Percentiles rank a stretch among this genome's conserved stretches.
These are phyloP conservation scores for Fusarium clavum DNA, from an alignment of 2,329 filamentous ascomycete genomes.

Conservation along the genomic window DNA sequence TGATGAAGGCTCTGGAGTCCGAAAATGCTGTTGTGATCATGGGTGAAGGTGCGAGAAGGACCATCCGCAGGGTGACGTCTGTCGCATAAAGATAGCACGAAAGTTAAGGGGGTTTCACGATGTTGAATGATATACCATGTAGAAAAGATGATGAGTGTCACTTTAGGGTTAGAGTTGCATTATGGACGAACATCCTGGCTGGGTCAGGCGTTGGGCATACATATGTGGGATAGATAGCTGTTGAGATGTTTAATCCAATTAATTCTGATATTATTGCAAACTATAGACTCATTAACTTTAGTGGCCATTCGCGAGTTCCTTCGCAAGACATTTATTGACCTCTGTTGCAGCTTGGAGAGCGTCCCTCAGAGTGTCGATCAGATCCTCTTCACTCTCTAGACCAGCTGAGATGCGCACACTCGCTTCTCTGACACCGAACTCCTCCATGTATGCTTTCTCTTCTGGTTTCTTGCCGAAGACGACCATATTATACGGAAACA, in stretches of 20 bases:
- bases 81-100: conserved; percentile 24
- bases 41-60: conserved; percentile 87
- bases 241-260: conserved; percentile 22
- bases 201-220: conserved; percentile 43
- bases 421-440: conserved; percentile 54
- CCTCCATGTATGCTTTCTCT: conserved; percentile 52
- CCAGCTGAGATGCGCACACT: conserved; percentile 62
- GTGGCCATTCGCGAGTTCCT: neutral
- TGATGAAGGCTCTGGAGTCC: conserved; percentile 81
- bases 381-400: conserved; percentile 57
- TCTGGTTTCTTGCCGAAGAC: conserved; percentile 56
- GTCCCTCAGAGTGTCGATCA: conserved; percentile 55
- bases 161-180: conserved; percentile 18
- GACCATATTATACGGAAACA: conserved; percentile 60
- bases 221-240: conserved; percentile 35
- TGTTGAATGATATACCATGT: conserved; percentile 45
- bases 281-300: neutral
- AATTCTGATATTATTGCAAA: conserved; percentile 12
- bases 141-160: conserved; percentile 24
- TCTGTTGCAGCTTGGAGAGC: conserved; percentile 48
- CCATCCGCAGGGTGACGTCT: conserved; percentile 77
- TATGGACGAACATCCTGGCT: conserved; percentile 29
- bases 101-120: conserved; percentile 19
- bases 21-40: conserved; percentile 84
- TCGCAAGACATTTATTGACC: conserved; percentile 17